Conservation (phyloP, 1,139 yeast genomes). For the Magnusiomyces ingens region DNA sequence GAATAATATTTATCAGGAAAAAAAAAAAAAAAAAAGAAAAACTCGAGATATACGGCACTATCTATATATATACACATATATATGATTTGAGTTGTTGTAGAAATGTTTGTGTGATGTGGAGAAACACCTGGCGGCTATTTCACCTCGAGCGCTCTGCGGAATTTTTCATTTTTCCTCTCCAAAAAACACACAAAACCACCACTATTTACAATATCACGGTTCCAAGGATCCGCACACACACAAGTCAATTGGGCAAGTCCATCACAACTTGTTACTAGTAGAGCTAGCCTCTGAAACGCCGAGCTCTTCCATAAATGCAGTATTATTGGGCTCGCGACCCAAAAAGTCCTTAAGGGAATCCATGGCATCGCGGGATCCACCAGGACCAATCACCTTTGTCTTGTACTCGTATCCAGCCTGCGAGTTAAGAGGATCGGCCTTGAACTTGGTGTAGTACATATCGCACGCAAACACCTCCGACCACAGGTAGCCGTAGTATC, state of each 20-base stretch:
- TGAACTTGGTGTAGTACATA: slow-evolving; percentile 68
- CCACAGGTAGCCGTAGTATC: slow-evolving; percentile 83
- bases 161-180: no score
- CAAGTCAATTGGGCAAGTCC: no score
- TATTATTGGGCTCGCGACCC: slow-evolving; percentile 69
- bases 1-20: not conserved
- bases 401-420: slow-evolving; percentile 59
- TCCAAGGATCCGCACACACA: no score
- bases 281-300: slow-evolving; percentile 31
- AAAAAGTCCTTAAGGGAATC: slow-evolving; percentile 58
- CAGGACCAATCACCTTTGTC: slow-evolving; percentile 60
- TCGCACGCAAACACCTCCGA: slow-evolving; percentile 82
- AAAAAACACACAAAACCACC: no score
- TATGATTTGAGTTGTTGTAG: not conserved
- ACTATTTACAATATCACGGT: no score
- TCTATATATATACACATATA: not conserved
- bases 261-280: no score
- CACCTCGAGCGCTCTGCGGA: no score
- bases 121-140: no score
- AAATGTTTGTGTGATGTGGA: not conserved
- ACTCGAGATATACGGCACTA: no score
- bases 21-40: not conserved
- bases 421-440: slow-evolving; percentile 58
- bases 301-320: slow-evolving; percentile 62
- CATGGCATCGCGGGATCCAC: slow-evolving; percentile 66